Evolutionary conservation across 768 basidiomycete genomes (phyloP).

Genomic region (Lentinula lateritia): DNA sequence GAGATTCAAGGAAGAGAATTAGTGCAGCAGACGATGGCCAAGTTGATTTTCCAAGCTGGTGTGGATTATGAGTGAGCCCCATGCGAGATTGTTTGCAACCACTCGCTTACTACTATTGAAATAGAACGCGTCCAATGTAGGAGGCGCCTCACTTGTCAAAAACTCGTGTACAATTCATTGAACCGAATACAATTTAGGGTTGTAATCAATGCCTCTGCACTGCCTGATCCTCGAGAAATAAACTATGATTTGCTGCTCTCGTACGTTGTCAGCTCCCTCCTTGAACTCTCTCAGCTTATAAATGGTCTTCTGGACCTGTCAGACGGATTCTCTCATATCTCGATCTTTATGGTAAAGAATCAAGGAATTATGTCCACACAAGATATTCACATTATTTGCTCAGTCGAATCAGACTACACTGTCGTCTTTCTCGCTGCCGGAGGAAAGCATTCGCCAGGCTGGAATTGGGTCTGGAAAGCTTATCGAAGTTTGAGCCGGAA

Average conservation of each 20-base stretch:
- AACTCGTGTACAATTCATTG: background rate
- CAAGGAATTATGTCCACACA: no score
- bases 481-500: constrained; percentile 77
- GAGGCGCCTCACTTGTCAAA: constrained; percentile 19
- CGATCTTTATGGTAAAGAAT: constrained; percentile 66
- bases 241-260: constrained; percentile 72
- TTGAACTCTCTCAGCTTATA: background rate
- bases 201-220: constrained; percentile 73
- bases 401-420: constrained; percentile 87
- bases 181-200: constrained; percentile 48
- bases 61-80: constrained; percentile 79
- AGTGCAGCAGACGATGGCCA: constrained; percentile 61
- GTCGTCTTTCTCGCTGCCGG: constrained; percentile 86
- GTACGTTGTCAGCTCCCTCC: constrained; percentile 35
- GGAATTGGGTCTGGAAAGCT: constrained; percentile 92
- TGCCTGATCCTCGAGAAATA: constrained; percentile 74
- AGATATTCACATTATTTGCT: background rate
- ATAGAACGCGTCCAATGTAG: constrained; percentile 83
- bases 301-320: constrained; percentile 7
- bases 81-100: background rate
- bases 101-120: constrained; percentile 6
- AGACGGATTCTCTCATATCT: constrained; percentile 78
- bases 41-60: constrained; percentile 83
- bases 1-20: constrained; percentile 30
- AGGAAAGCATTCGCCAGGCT: constrained; percentile 64